phyloP scores from a whole-genome alignment of 768 basidiomycete genomes.

The Lentinula raphanica region DNA sequence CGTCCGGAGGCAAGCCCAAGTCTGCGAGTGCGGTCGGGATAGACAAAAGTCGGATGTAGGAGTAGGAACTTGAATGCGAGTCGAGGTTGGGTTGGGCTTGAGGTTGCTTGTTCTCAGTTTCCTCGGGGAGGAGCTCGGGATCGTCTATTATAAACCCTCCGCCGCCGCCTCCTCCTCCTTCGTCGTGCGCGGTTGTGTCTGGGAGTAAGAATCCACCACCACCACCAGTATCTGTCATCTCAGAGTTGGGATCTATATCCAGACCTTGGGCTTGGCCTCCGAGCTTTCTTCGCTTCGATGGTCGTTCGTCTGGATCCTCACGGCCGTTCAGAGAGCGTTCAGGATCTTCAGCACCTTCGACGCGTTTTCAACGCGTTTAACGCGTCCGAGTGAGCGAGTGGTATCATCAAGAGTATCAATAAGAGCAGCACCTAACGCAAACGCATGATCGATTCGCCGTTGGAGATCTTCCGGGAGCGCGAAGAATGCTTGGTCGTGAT shows the following conservation, averaged over 20 bases:
- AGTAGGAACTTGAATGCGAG: constrained; percentile 8
- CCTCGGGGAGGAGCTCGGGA: background rate
- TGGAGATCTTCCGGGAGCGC: constrained; percentile 36
- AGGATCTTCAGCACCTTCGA: no score
- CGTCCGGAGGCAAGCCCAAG: constrained; percentile 66
- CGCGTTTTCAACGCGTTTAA: no score
- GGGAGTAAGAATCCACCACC: no score
- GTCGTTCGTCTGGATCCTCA: background rate
- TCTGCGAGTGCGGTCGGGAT: constrained; percentile 58
- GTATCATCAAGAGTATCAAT: background rate
- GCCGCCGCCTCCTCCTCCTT: no score
- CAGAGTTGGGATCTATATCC: no score
- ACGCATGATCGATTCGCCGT: constrained; percentile 47
- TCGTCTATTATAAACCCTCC: constrained; percentile 27
- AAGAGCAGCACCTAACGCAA: constrained; percentile 20
- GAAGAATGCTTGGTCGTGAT: constrained; percentile 3
- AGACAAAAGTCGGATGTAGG: constrained; percentile 46
- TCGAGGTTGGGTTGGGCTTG: no score
- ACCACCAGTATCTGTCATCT: constrained; percentile 18
- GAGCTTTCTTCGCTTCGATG: background rate
- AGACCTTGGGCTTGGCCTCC: no score
- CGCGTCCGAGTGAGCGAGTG: no score
- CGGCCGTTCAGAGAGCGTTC: no score
- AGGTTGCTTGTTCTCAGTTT: background rate
- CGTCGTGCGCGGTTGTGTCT: no score